Conservation (phyloP, 2,329 filamentous ascomycete species). For the Neonectria faginata region DNA sequence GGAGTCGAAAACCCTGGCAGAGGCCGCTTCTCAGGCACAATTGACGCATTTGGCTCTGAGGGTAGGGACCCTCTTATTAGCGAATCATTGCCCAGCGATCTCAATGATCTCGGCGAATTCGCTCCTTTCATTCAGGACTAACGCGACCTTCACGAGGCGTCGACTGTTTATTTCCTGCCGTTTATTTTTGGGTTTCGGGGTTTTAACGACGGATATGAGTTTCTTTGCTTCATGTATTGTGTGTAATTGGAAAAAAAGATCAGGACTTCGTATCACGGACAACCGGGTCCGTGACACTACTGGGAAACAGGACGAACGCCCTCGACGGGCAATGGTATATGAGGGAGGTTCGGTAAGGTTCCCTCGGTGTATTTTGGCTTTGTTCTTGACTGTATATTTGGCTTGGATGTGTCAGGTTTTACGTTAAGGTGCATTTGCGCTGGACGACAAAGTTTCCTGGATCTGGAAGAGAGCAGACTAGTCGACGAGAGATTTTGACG, state of each 20-base stretch:
- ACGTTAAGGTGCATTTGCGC: background rate
- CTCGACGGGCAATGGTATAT: slow-evolving; percentile 16
- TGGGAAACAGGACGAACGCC: slow-evolving; percentile 24
- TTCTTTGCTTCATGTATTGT: slow-evolving; percentile 12
- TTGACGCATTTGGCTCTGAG: slow-evolving; percentile 37
- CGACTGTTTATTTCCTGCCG: background rate
- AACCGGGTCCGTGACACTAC: background rate
- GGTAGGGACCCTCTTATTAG: background rate
- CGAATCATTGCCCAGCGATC: background rate
- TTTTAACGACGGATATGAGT: slow-evolving; percentile 7
- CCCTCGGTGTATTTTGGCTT: slow-evolving; percentile 4
- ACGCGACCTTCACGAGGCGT: background rate
- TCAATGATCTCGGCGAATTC: background rate
- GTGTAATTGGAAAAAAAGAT: slow-evolving; percentile 1
- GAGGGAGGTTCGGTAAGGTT: background rate
- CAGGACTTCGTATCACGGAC: slow-evolving; percentile 23
- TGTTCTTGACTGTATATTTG: slow-evolving; percentile 5
- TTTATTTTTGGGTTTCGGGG: background rate
- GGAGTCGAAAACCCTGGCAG: slow-evolving; percentile 51
- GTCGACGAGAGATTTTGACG: background rate
- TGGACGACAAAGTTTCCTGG: background rate
- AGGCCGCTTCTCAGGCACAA: slow-evolving; percentile 55
- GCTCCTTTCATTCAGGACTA: background rate
- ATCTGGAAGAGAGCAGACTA: background rate
- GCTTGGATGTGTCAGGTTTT: background rate